Base-by-base conservation (phyloP, 306 rosid genomes). In the Malus sieversii region DNA sequence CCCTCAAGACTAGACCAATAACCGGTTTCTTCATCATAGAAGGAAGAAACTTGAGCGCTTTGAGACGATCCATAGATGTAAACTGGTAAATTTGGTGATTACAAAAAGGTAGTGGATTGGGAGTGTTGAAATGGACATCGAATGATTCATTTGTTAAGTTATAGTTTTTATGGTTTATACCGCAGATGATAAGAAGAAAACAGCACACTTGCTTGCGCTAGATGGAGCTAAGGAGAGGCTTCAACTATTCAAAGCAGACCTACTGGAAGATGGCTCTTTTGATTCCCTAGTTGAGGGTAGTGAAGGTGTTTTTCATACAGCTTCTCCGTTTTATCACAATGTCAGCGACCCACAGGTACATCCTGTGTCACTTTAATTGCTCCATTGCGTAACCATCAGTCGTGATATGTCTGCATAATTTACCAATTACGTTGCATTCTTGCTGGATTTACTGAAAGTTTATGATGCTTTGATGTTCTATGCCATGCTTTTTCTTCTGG, bases 141-240 rank as follows among this genome's bases (percentile, higher is more conserved):
- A 19, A 19, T 7, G 4, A 8, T 2, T 38, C 25, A 7, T 33
- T 35, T 18, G 29, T 4, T 13, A 51, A 51, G 27, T 60, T 51
- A 51, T 3, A 10, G 27, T 19, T 51, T 51, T 51, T 33, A 48
- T 30, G 74, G 63, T 25, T 46, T 15, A 27, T 70, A 32, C 61
- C 9, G 35, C 72, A 83, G 86, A 33, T 59, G 83, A 79, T 72
- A 76, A 62, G 14, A 42, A 65, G 66, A 83, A 83, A 79, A 79
- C 82, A 53, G 75, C 44, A 7, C 86, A 78, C 74, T 59, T 82
- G 53, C 71, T 65, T 27, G 32, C 77, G 38, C 66, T 79, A 23
- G 86, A 79, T 71, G 83, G 86, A 66, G 86, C 83, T 16, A 65
- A 76, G 53, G 85, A 82, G 69, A 73, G 77, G 52, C 80, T 82